These are phyloP conservation scores for Citrus unshiu DNA, from an alignment of 345 rosid species.

Conservation along the genomic window DNA sequence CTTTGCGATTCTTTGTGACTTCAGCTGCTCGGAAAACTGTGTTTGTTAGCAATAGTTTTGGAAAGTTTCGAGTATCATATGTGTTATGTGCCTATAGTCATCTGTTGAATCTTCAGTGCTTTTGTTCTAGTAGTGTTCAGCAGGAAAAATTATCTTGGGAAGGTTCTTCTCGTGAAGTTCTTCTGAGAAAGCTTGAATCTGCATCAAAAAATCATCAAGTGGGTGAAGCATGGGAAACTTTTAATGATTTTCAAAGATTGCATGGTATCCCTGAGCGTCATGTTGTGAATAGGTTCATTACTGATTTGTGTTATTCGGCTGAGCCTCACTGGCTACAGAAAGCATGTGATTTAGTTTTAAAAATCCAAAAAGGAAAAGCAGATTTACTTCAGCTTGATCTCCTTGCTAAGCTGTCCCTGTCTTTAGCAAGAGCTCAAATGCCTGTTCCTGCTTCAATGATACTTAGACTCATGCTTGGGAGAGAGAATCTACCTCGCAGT, in stretches of 20 bases:
- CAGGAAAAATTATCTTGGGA: conserved; percentile 41
- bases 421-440: conserved; percentile 72
- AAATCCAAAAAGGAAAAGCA: conserved; percentile 41
- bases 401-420: conserved; percentile 50
- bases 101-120: neutral
- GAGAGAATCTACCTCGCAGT: conserved; percentile 25
- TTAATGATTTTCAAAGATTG: conserved; percentile 51
- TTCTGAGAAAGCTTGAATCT: conserved; percentile 57
- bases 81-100: neutral
- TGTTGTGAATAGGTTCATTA: conserved; percentile 41
- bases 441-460: conserved; percentile 49
- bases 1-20: neutral
- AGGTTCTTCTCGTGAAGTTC: conserved; percentile 41
- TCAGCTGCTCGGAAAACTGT: neutral
- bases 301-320: conserved; percentile 59
- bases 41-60: neutral
- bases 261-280: conserved; percentile 51
- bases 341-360: conserved; percentile 48
- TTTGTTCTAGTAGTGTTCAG: neutral
- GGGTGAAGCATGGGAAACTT: conserved; percentile 66
- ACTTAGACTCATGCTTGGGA: conserved; percentile 57
- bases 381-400: conserved; percentile 31
- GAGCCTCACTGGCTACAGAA: conserved; percentile 51
- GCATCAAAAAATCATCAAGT: conserved; percentile 42
- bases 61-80: neutral